Evolutionary conservation across 495 filamentous ascomycete species (phyloP).

Genomic region (Hyaloscypha variabilis): DNA sequence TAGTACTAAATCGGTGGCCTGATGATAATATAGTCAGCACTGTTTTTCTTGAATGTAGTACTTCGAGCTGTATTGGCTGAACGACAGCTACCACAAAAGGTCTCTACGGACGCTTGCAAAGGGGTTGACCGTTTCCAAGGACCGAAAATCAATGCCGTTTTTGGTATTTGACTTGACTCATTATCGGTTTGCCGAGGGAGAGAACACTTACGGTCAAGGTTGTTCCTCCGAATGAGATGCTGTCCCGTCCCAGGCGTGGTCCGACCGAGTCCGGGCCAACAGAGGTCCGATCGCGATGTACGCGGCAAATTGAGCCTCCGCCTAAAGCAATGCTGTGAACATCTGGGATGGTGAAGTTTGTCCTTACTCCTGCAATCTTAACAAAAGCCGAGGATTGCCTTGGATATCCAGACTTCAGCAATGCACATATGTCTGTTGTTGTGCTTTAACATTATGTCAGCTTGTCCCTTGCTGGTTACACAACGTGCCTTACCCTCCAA

Average conservation of each 20-base stretch:
- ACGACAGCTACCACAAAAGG: not conserved
- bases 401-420: constrained; percentile 56
- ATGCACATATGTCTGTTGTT: constrained; percentile 55
- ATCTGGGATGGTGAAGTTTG: constrained; percentile 57
- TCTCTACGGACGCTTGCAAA: no score
- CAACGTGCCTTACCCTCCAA: constrained; percentile 40
- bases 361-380: constrained; percentile 52
- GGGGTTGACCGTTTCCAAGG: no score
- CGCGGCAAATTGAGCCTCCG: constrained; percentile 51
- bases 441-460: constrained; percentile 40
- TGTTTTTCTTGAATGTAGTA: not conserved
- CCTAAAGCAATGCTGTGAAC: constrained; percentile 56
- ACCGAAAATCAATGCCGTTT: no score
- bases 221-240: constrained; percentile 54
- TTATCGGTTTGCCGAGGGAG: not conserved
- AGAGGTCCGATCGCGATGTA: constrained; percentile 27
- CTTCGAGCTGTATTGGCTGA: not conserved
- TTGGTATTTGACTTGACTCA: not conserved
- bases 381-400: constrained; percentile 56
- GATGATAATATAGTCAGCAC: not conserved
- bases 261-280: constrained; percentile 53
- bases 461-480: not conserved
- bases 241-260: constrained; percentile 38
- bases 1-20: constrained; percentile 29
- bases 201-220: constrained; percentile 47